Evolutionary conservation across 2,329 filamentous ascomycete genomes (phyloP).

Genomic region (Talaromyces sp.): DNA sequence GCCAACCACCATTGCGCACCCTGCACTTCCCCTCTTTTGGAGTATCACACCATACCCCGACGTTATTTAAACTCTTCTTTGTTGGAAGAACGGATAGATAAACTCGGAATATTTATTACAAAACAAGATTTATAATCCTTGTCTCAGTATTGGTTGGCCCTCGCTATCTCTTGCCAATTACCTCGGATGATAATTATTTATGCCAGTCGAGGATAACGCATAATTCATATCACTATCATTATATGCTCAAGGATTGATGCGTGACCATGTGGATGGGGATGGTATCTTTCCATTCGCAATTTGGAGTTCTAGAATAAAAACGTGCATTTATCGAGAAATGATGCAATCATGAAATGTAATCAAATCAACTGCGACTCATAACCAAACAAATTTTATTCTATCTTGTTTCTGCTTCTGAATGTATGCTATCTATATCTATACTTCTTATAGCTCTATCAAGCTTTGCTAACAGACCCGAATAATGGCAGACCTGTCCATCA

Average conservation of each 20-base stretch:
- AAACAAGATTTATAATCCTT: neutral
- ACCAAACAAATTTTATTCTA: neutral
- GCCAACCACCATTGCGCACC: conserved; percentile 20
- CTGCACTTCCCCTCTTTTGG: neutral
- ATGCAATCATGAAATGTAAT: neutral
- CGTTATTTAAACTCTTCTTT: neutral
- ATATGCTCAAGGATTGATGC: no score
- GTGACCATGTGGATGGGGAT: no score
- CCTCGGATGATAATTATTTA: neutral
- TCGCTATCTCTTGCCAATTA: neutral
- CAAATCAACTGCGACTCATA: neutral
- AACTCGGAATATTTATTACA: neutral
- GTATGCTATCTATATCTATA: neutral
- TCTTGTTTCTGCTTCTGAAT: neutral
- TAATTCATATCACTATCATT: neutral
- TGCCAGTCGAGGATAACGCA: neutral
- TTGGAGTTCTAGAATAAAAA: neutral
- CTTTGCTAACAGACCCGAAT: conserved; percentile 22
- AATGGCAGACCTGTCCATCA: conserved; percentile 5
- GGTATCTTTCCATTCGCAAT: neutral
- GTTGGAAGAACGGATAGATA: neutral
- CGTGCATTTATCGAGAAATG: neutral
- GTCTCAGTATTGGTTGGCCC: neutral
- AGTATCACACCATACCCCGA: neutral
- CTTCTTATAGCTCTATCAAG: conserved; percentile 4